Percentiles rank a stretch among this genome's conserved stretches.
Conservation (phyloP, 768 basidiomycete genomes). For the Russula sp. region DNA sequence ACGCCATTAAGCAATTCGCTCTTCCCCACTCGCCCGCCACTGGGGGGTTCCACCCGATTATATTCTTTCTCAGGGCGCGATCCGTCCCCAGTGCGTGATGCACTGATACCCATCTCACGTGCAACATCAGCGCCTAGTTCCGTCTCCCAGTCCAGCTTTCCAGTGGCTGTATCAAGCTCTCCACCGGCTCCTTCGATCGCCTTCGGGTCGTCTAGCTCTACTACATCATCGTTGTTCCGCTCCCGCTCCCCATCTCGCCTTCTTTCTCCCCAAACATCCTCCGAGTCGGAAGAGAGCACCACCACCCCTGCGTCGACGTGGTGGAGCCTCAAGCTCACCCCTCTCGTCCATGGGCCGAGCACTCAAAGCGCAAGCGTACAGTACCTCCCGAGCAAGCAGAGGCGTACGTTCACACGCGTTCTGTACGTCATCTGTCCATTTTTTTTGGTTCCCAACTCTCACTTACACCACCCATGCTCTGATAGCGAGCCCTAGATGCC, state of each 20-base stretch:
- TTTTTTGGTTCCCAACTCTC: neutral
- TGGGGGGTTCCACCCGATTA: neutral
- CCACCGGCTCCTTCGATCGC: constrained; percentile 23
- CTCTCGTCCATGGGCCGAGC: constrained; percentile 34
- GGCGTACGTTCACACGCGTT: constrained; percentile 34
- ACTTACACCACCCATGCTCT: neutral
- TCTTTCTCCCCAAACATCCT: constrained; percentile 5
- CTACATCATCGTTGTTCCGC: constrained; percentile 20
- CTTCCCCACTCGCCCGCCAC: constrained; percentile 11
- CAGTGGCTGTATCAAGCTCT: neutral
- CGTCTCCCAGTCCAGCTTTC: neutral
- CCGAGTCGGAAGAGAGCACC: constrained; percentile 11
- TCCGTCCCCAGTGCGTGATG: constrained; percentile 6
- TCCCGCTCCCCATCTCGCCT: constrained; percentile 22
- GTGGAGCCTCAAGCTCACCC: constrained; percentile 30
- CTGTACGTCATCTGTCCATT: constrained; percentile 27
- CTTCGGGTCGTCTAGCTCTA: constrained; percentile 2
- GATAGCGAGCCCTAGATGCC: constrained; percentile 33
- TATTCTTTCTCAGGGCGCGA: constrained; percentile 9
- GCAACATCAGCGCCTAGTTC: constrained; percentile 20
- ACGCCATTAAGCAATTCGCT: constrained; percentile 4
- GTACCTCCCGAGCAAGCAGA: constrained; percentile 35
- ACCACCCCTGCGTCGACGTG: constrained; percentile 28
- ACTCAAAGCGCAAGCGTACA: constrained; percentile 30
- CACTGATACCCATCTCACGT: constrained; percentile 14